phyloP scores from a whole-genome alignment of 345 rosid species.

The Boechera stricta region DNA sequence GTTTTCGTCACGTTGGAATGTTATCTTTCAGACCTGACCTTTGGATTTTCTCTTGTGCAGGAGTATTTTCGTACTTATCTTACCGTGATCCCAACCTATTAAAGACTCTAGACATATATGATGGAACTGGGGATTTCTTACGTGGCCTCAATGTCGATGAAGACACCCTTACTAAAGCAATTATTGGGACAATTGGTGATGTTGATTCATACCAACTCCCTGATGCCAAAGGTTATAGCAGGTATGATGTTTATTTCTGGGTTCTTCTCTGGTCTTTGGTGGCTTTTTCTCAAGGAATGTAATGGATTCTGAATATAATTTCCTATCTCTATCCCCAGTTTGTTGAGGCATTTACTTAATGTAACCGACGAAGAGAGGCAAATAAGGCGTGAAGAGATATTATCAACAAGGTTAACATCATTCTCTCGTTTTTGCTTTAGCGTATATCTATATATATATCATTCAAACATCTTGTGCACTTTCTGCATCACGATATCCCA shows the following conservation, averaged over 20 bases:
- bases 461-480: background rate
- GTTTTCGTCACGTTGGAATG: background rate
- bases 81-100: slow-evolving; percentile 87
- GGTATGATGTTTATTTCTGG: slow-evolving; percentile 49
- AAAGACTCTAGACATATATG: slow-evolving; percentile 77
- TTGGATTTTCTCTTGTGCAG: slow-evolving; percentile 40
- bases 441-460: background rate
- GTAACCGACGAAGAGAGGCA: slow-evolving; percentile 84
- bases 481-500: background rate
- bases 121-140: slow-evolving; percentile 79
- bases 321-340: slow-evolving; percentile 42
- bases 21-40: slow-evolving; percentile 23
- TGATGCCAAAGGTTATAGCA: slow-evolving; percentile 92
- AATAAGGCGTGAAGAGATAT: slow-evolving; percentile 80
- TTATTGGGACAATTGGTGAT: slow-evolving; percentile 88
- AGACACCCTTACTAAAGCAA: slow-evolving; percentile 80
- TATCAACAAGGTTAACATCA: slow-evolving; percentile 74
- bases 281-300: background rate
- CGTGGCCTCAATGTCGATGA: slow-evolving; percentile 74
- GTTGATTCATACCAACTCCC: slow-evolving; percentile 90
- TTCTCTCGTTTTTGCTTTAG: background rate
- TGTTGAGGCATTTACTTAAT: slow-evolving; percentile 69
- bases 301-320: slow-evolving; percentile 14
- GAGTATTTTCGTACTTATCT: slow-evolving; percentile 78
- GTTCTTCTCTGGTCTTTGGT: background rate